A percentile compares a stretch with the other conserved stretches of the same genome.
phyloP scores from a whole-genome alignment of 2,329 filamentous ascomycete species.

The Diaporthe australafricana region DNA sequence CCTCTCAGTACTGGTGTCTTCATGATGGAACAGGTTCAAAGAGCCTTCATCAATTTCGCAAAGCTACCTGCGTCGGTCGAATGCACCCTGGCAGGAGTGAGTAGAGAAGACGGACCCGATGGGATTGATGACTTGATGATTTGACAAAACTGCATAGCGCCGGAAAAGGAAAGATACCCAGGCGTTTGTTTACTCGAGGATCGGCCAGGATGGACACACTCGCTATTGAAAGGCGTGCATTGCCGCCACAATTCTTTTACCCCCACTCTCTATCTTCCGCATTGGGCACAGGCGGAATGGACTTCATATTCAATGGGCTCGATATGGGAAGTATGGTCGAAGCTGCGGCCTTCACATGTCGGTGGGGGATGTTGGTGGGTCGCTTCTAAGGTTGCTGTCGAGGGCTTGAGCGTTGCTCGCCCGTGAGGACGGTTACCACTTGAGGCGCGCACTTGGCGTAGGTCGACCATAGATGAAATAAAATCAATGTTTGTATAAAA shows the following conservation, averaged over 20 bases:
- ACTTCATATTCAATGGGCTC: not conserved
- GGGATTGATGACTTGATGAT: conserved; percentile 10
- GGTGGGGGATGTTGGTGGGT: not conserved
- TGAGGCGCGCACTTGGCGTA: not conserved
- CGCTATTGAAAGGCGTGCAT: not conserved
- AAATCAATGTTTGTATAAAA: not conserved
- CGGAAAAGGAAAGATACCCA: not conserved
- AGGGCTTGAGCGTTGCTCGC: not conserved
- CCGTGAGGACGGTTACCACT: not conserved
- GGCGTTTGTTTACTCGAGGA: not conserved
- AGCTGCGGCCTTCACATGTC: not conserved
- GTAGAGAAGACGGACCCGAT: not conserved
- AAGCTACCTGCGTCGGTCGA: not conserved
- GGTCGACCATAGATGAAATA: not conserved
- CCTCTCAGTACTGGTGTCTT: not conserved
- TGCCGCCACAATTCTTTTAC: not conserved
- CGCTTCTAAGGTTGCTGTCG: not conserved
- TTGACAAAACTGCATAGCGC: not conserved
- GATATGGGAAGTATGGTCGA: not conserved
- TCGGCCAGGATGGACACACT: not conserved
- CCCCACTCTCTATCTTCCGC: not conserved
- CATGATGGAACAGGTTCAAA: not conserved
- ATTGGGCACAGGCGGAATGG: not conserved
- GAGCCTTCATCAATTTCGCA: not conserved
- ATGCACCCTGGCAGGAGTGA: not conserved